Base-by-base conservation (phyloP, 176 grass and related monocot species). In the Pontederia crassipes region DNA sequence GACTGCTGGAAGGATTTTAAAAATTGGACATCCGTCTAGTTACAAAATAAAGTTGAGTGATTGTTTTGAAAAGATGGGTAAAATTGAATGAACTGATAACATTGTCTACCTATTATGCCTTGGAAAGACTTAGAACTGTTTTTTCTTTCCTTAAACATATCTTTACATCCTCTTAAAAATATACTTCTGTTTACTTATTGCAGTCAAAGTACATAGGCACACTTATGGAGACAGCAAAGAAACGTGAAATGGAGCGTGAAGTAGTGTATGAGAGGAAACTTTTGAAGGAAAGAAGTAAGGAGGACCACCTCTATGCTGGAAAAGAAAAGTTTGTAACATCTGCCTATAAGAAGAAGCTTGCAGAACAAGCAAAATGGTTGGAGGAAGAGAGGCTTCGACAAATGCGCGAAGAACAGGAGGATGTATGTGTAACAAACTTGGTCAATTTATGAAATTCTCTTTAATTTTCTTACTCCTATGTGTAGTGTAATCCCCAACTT, bases 291-390 rank as follows among this genome's bases (percentile, higher is more conserved):
- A 84, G 87, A 62, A 92, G 84, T 74, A 88, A 92, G 73, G 93
- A 98, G 48, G 87, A 98, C 46, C 93, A 98, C 56, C 81, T 92
- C 8, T 88, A 65, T 79, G 74, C 54, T 16, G 87, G 88, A 35
- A 92, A 98, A 69, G 93, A 98, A 17, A 98, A 88, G 68, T 92
- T 92, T 75, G 77, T 98, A 62, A 98, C 93, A 52, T 74, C 84
- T 81, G 93, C 87, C 20, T 98, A 92, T 53, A 85, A 80, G 55
- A 97, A 88, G 77, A 97, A 97, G 75, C 81, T 97, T 51, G 84
- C 89, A 46, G 93, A 97, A 61, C 87, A 88, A 60, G 69, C 59
- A 64, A 91, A 92, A 59, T 91, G 87, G 93, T 68, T 83, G 14
- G 93, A 92, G 73, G 93, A 97, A 83, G 93, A 97, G 65, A 89